Evolutionary conservation across 2,329 filamentous ascomycete species (phyloP), one percentile per base, ranked within the genome.

Genomic region (Pestalotiopsis sp.): DNA sequence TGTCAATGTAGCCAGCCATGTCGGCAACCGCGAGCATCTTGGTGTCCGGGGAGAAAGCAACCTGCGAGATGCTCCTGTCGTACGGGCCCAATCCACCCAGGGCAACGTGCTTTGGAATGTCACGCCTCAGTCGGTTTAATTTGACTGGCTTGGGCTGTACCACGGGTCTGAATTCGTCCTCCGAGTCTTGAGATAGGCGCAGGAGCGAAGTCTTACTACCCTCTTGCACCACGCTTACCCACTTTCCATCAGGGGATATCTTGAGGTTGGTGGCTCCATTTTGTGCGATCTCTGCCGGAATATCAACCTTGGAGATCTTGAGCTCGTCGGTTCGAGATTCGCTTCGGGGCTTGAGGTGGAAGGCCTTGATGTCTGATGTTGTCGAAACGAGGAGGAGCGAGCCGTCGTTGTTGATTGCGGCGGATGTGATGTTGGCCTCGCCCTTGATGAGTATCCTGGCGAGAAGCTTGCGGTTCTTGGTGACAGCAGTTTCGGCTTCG

Each of bases 1-100:
- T 94, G 77, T 98, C 95, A 40, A 98, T 85, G 79, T 91, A 94
- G 58, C 96, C 96, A 58, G 92, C 91, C 66, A 98, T 81, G 78
- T 98, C 95, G 62, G 92, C 91, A 38, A 91, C 89, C 9, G 92
- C 94, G 61, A 98, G 83, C 71, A 97, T 88, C 72, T 87, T 90
- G 77, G 93, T 93, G 77, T 97, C 92, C 4, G 90, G 84, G 11
- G 94, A 95, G 79, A 98, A 98, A 2, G 91, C 86, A 31, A 91
- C 79, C 66, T 93, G 91, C 45, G 88, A 90, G 72, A 98, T 90
- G 59, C 86, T 91, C 77, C 92, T 88, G 71, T 94, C 89, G 80
- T 98, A 98, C 31, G 83, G 82, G n/a, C 91, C 92, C 66, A 93
- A 84, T 6, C 91, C 90, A 38, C 92, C 90, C 66, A 92, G 86